Conservation (phyloP, 78 protist species). For the Pelomyxa schiedti region DNA sequence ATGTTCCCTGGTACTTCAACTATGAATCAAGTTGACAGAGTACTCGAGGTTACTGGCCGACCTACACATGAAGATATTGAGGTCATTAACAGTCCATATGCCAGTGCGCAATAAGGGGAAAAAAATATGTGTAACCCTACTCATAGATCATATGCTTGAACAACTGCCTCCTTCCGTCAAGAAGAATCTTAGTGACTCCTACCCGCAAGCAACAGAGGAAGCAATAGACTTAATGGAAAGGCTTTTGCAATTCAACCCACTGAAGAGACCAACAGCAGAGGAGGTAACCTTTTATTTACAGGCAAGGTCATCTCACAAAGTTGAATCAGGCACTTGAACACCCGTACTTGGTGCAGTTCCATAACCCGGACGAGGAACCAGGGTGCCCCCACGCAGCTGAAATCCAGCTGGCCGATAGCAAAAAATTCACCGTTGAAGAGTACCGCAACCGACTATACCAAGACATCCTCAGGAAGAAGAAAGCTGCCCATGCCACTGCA, state of each 20-base stretch:
- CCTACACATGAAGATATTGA: constrained; percentile 78
- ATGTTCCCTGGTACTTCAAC: constrained; percentile 95
- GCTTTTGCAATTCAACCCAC: constrained; percentile 87
- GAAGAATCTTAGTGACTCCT: constrained; percentile 25
- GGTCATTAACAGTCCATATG: constrained; percentile 68
- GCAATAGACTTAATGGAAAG: constrained; percentile 81
- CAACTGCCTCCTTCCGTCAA: constrained; percentile 45
- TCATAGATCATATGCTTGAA: constrained; percentile 77
- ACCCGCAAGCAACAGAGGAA: constrained; percentile 84
- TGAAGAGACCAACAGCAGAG: constrained; percentile 81
- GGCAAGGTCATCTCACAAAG: too few relatives aligned
- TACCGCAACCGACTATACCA: constrained; percentile 58
- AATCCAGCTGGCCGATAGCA: constrained; percentile 76
- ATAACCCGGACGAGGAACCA: constrained; percentile 66
- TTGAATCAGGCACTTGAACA: constrained; percentile 88
- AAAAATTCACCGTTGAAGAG: constrained; percentile 50
- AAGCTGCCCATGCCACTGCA: too few relatives aligned
- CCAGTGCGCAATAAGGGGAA: too few relatives aligned
- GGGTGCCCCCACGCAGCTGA: constrained; percentile 23
- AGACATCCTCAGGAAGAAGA: constrained; percentile 51
- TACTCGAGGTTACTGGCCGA: constrained; percentile 78
- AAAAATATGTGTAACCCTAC: too few relatives aligned
- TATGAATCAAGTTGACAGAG: constrained; percentile 87
- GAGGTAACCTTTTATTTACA: too few relatives aligned
- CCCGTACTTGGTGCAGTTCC: constrained; percentile 80